Evolutionary conservation across 129 eudicot genomes (phyloP), one percentile per base, ranked within the genome.

Genomic region (Arctium lappa): DNA sequence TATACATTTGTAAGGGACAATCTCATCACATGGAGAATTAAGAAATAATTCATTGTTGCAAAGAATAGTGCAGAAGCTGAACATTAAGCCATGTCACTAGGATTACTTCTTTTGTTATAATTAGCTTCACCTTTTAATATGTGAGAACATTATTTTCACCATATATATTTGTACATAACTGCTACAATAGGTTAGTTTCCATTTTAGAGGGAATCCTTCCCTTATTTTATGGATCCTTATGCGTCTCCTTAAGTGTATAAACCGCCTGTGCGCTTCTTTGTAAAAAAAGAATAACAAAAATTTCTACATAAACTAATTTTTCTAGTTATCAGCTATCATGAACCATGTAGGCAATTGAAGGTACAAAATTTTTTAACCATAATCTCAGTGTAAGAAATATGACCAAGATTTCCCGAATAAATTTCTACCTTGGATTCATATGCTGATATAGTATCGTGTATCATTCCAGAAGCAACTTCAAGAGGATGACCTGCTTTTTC

Each of bases 391-490:
- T 16, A 60, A 29, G 27, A 6, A 60, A 60, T 60, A 60, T 60
- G 68, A 53, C 27, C 65, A 53, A 53, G 15, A 44, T 46, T 46
- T 3, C 53, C 66, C 48, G 12, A 81, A 74, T 32, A 9, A 22
- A 33, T 75, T 56, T 79, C 13, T 89, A 94, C 98, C 96, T 94
- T 91, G 42, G 91, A 87, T 79, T 88, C 98, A 76, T 90, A 94
- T 42, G 84, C 91, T 69, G 90, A 89, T 65, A 92, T 75, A 75
- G 95, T 91, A 79, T 80, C 83, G 40, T 89, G 94, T 85, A 92
- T 85, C 96, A 94, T 92, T 80, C 88, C 96, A 74, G 92, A 85
- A 69, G 92, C 97, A 87, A 92, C 94, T 77, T 92, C 97, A 79
- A 94, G 91, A 81, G 97, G 88, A 85, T 90, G 92, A 69, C 85